phyloP scores from a whole-genome alignment of 768 basidiomycete species.

The Russula brevipes region DNA sequence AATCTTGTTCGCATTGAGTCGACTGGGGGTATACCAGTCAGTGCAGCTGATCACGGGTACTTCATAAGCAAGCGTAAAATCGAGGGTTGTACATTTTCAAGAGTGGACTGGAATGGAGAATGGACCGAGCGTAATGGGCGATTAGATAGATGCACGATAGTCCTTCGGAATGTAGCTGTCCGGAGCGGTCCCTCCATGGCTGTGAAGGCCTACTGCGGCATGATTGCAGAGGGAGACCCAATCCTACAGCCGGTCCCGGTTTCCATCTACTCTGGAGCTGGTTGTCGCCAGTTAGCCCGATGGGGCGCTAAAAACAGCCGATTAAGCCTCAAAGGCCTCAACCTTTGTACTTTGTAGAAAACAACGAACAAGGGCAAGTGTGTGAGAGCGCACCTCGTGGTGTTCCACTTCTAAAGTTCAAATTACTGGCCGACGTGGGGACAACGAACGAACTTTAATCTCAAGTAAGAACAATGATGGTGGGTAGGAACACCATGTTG shows the following conservation, averaged over 20 bases:
- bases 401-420: too few relatives aligned
- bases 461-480: too few relatives aligned
- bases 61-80: neutral
- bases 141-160: too few relatives aligned
- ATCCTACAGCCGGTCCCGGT: neutral
- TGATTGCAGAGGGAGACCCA: neutral
- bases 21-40: conserved; percentile 36
- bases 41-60: conserved; percentile 33
- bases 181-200: neutral
- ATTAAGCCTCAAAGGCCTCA: neutral
- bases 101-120: conserved; percentile 31
- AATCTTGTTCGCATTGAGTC: conserved; percentile 35
- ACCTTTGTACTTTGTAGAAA: too few relatives aligned
- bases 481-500: too few relatives aligned
- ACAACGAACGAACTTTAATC: too few relatives aligned
- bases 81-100: conserved; percentile 36
- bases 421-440: too few relatives aligned
- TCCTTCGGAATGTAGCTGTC: neutral
- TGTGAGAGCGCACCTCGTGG: too few relatives aligned
- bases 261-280: neutral
- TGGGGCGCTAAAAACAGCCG: too few relatives aligned
- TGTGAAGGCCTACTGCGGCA: neutral
- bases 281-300: neutral
- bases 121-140: too few relatives aligned
- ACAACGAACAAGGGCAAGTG: too few relatives aligned